Base-by-base conservation (phyloP, 495 filamentous ascomycete genomes). In the Xeromyces bisporus region DNA sequence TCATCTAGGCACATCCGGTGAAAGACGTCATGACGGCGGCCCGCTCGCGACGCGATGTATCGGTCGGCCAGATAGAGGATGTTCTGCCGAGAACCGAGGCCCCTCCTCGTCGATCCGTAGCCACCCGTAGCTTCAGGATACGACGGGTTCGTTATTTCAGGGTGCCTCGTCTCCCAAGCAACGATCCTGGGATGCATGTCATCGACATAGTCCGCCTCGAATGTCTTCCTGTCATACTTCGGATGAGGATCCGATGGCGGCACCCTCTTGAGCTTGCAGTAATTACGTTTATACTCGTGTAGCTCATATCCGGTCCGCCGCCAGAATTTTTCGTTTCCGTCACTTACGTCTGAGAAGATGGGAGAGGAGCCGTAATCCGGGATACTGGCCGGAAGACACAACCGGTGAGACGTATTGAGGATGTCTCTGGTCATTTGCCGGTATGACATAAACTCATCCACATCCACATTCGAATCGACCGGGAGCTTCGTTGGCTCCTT, bases 221-320 rank as follows among this genome's bases (percentile, higher is more conserved):
- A 33, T 24, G 31, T 26, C 25, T 34, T 36, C 17, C 25, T 18
- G 23, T 36, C 15, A 3, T 26, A 15, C 25, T 36, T 36, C n/a
- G 33, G 38, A 16, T 39, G 37, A 7, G 29, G 38, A 15, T 41
- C 38, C 5, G 38, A 41, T 11, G 38, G 29, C n/a, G 20, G 29
- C 2, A 33, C 13, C 6, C 24, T 33, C 8, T 24, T 15, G 7
- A 41, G 24, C 12, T 21, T 37, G 20, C 33, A 11, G 24, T 33
- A 37, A 23, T 41, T 41, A 1, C 11, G 13, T 29, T 29, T 33
- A 26, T 41, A 37, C 8, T 26, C 2, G 21, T 41, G 12, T n/a
- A 41, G 34, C 14, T 23, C 11, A 16, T 41, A 41, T 5, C 34
- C 38, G 34, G 13, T 34, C 34, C 12, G 31, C 27, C 4, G 18